Percentiles rank a stretch among this genome's conserved stretches.
Conservation (phyloP, 345 rosid genomes). For the Eucalyptus tenuipes region DNA sequence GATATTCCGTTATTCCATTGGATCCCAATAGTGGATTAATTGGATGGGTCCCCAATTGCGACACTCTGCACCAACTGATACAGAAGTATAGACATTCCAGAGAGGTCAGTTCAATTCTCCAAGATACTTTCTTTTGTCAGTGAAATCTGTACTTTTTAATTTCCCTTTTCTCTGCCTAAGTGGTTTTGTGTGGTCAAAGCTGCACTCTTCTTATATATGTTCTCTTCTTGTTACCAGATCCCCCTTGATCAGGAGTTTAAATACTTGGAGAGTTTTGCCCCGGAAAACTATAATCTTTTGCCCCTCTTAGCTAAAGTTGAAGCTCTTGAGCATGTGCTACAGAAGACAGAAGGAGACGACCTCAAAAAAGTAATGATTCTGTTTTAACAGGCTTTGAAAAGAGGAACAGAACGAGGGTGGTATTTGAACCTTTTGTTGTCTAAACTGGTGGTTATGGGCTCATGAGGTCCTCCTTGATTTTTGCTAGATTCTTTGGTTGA, state of each 20-base stretch:
- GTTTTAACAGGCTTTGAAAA: not conserved
- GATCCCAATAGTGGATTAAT: slow-evolving; percentile 95
- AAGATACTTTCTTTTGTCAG: not conserved
- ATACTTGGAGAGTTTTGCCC: slow-evolving; percentile 79
- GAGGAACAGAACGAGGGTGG: not conserved
- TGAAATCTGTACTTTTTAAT: not conserved
- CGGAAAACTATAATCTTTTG: slow-evolving; percentile 67
- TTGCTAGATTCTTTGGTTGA: slow-evolving; percentile 88
- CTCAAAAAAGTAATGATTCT: slow-evolving; percentile 52
- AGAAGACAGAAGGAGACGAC: slow-evolving; percentile 92
- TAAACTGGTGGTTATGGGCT: not conserved
- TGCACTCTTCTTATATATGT: not conserved
- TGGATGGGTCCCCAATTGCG: slow-evolving; percentile 96
- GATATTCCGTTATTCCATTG: slow-evolving; percentile 82
- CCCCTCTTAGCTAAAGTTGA: slow-evolving; percentile 88
- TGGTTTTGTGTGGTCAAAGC: not conserved
- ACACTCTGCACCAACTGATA: slow-evolving; percentile 86
- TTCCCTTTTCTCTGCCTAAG: not conserved
- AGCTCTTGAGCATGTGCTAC: slow-evolving; percentile 75
- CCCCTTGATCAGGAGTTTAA: slow-evolving; percentile 88
- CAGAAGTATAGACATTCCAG: slow-evolving; percentile 88
- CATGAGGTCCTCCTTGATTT: not conserved
- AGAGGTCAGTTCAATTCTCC: slow-evolving; percentile 36
- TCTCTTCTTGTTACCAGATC: slow-evolving; percentile 26
- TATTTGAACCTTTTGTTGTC: not conserved